Percentiles rank a stretch among this genome's conserved stretches.
These are phyloP conservation scores for Infundibulicybe gibba DNA, from an alignment of 768 basidiomycete species.

Conservation along the genomic window DNA sequence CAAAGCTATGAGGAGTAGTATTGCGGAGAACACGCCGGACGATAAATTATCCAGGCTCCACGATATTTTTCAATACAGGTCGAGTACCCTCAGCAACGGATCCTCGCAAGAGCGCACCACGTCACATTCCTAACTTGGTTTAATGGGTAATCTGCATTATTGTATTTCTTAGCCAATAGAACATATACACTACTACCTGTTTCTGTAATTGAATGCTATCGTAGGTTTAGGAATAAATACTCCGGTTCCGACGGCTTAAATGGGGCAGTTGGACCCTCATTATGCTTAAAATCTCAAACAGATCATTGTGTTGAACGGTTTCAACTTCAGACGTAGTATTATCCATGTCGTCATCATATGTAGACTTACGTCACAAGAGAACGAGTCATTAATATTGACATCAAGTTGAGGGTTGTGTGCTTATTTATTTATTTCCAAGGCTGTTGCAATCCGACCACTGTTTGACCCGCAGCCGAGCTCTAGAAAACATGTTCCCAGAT, in stretches of 20 bases:
- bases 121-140: constrained; percentile 7
- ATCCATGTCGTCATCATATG: too few species aligned
- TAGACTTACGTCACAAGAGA: too few species aligned
- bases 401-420: constrained; percentile 6
- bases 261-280: too few species aligned
- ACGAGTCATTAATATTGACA: too few species aligned
- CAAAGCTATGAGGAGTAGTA: constrained; percentile 23
- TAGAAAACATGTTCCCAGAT: too few species aligned
- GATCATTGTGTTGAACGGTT: too few species aligned
- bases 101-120: constrained; percentile 33
- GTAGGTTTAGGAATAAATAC: too few species aligned
- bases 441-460: not conserved
- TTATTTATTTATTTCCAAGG: constrained; percentile 8
- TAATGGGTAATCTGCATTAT: not conserved
- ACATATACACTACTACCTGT: not conserved
- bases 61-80: constrained; percentile 80
- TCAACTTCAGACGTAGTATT: too few species aligned
- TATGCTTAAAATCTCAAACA: too few species aligned
- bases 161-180: not conserved
- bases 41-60: constrained; percentile 74
- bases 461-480: not conserved
- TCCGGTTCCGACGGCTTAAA: too few species aligned
- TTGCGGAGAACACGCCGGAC: constrained; percentile 34
- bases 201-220: too few species aligned
- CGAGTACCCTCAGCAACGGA: constrained; percentile 54